phyloP scores from a whole-genome alignment of 2,329 filamentous ascomycete genomes.

The Chaetomiaceae sp. region DNA sequence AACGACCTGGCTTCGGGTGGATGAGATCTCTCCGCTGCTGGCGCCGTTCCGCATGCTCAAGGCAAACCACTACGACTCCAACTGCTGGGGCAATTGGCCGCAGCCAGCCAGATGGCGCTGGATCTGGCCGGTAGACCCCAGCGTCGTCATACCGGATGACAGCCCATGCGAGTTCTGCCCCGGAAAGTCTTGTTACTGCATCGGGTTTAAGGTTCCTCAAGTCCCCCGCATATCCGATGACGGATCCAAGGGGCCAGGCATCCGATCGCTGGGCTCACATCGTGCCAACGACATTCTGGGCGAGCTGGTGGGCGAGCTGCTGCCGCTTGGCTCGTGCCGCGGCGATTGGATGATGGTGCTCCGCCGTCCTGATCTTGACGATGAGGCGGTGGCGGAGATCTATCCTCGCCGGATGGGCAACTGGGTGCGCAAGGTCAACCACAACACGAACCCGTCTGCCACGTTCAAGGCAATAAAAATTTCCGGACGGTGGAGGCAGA shows the following conservation, averaged over 20 bases:
- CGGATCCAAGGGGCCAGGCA: slow-evolving; percentile 15
- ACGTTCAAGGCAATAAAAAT: slow-evolving; percentile 19
- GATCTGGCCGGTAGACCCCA: slow-evolving; percentile 22
- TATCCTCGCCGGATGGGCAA: slow-evolving; percentile 21
- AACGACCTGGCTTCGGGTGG: slow-evolving; percentile 10
- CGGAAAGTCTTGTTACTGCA: slow-evolving; percentile 16
- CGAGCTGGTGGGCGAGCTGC: slow-evolving; percentile 21
- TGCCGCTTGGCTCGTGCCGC: slow-evolving; percentile 12
- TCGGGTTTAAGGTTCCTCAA: slow-evolving; percentile 10
- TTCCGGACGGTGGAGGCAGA: slow-evolving; percentile 19
- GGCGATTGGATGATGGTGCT: slow-evolving; percentile 20
- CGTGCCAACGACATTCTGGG: slow-evolving; percentile 16
- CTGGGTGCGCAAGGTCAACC: slow-evolving; percentile 23
- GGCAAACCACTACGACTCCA: slow-evolving; percentile 13
- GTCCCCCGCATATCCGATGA: slow-evolving; percentile 19
- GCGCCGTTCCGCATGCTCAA: slow-evolving; percentile 16
- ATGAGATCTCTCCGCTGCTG: slow-evolving; percentile 17
- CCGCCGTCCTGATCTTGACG: slow-evolving; percentile 18
- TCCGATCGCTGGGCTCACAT: slow-evolving; percentile 17
- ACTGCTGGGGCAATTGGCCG: slow-evolving; percentile 11
- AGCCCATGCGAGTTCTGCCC: slow-evolving; percentile 18
- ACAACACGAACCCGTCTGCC: slow-evolving; percentile 15
- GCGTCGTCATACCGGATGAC: slow-evolving; percentile 7
- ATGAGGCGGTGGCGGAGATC: slow-evolving; percentile 21
- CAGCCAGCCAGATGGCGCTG: slow-evolving; percentile 15